Conservation (phyloP, 169 alveolate genomes). For the Eimeria sp. region DNA sequence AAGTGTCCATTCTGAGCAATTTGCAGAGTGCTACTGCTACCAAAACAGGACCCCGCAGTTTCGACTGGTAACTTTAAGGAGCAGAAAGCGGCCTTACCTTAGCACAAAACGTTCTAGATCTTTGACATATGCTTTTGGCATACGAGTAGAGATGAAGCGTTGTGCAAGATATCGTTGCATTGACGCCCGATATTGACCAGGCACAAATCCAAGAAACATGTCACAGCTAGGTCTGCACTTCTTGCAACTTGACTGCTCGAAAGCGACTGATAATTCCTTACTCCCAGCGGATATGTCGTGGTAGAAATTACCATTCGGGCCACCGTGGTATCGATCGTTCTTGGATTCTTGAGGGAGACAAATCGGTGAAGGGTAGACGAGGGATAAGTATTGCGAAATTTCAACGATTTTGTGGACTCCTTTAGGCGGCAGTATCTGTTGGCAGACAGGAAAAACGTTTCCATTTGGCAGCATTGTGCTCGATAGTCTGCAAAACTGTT, state of each 20-base stretch:
- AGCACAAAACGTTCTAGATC: background rate
- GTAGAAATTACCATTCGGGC: too few relatives aligned
- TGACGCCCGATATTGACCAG: background rate
- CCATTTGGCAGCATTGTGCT: background rate
- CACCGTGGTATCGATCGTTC: background rate
- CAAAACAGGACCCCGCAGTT: background rate
- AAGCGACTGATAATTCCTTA: background rate
- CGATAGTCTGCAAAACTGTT: background rate
- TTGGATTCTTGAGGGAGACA: background rate
- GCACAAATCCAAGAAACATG: background rate
- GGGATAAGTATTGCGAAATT: slow-evolving; percentile 14
- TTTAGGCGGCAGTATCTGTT: slow-evolving; percentile 48
- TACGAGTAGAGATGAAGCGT: background rate
- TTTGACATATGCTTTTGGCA: background rate
- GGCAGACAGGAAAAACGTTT: background rate
- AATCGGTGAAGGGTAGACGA: background rate
- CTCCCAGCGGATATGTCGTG: background rate
- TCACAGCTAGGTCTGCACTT: background rate
- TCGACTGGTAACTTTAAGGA: background rate
- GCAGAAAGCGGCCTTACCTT: background rate
- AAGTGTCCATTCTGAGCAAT: background rate
- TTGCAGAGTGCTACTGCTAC: background rate
- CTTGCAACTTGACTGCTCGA: background rate
- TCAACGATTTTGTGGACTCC: slow-evolving; percentile 9
- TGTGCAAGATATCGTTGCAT: slow-evolving; percentile 13